Evolutionary conservation across 345 rosid genomes (phyloP), one percentile per base, ranked within the genome.

Genomic region (Gossypium sturtianum): DNA sequence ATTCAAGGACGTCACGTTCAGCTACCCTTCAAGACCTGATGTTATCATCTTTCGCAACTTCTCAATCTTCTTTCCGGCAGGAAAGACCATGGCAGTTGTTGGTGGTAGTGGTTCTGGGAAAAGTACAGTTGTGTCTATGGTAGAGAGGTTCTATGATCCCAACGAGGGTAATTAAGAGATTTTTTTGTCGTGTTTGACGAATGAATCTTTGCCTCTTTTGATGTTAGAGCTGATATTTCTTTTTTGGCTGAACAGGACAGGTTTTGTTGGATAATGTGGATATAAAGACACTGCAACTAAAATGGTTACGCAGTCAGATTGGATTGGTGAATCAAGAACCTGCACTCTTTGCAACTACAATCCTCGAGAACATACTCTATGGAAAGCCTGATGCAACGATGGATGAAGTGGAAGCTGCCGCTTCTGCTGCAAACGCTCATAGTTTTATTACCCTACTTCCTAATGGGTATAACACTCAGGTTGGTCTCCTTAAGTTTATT

Each of bases 71-170:
- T 93, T 95, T 60, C 94, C 99, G 12, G 97, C 98, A 2, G 99
- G 98, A 76, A 95, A 91, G 80, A 95, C 99, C 0, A 89, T 95
- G 44, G 99, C 99, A 0, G 99, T 93, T 7, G 99, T 95, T 77
- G 99, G 99, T 53, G 98, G 99, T 3, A 95, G 99, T 66, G 99
- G 99, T 22, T 93, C 98, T 43, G 99, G 99, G 67, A 95, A 95
- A 82, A 95, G 99, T 82, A 95, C 99, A 27, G 99, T 95, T 74
- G 97, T 95, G 74, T 91, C 99, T 65, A 81, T 95, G 52, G 87
- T 95, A 3, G 99, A 95, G 85, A 85, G 99, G 74, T 95, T 95
- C 80, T 95, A 95, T 22, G 99, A 95, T 84, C 99, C 99, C 53
- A 91, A 70, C 81, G 85, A 84, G 45, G 99, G 99, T 93, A 89